Percentiles rank a stretch among this genome's conserved stretches.
Evolutionary conservation across 805 yeast species (phyloP).

Genomic region (Ogataea sp.): DNA sequence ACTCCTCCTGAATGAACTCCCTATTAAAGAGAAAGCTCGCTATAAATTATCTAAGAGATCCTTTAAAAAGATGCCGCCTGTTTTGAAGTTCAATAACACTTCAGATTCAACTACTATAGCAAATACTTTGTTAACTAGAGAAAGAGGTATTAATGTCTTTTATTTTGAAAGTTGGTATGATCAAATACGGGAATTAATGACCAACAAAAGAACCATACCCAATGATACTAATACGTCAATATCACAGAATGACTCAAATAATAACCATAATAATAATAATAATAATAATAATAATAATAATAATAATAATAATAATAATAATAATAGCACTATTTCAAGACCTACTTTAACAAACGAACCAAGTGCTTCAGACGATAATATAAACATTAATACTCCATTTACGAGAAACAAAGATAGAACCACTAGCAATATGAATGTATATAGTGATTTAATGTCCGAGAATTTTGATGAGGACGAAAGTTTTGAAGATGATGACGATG

Average conservation of each 20-base stretch:
- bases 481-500: constrained; percentile 1
- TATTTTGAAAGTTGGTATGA: constrained; percentile 24
- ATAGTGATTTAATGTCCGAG: background rate
- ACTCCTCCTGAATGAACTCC: background rate
- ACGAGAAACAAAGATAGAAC: background rate
- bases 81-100: constrained; percentile 16
- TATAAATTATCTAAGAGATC: constrained; percentile 15
- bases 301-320: too few species aligned
- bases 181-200: constrained; percentile 16
- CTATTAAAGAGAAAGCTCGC: background rate
- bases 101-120: constrained; percentile 17
- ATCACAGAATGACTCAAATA: too few species aligned
- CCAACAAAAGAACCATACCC: too few species aligned
- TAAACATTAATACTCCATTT: too few species aligned
- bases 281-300: too few species aligned
- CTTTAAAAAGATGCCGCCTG: constrained; percentile 16
- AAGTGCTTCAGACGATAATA: too few species aligned
- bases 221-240: too few species aligned
- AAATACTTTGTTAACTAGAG: constrained; percentile 23
- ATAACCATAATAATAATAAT: too few species aligned
- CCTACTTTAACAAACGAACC: too few species aligned
- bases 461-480: background rate
- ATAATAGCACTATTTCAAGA: too few species aligned
- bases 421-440: background rate
- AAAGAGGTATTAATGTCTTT: constrained; percentile 26